Evolutionary conservation across 2,329 filamentous ascomycete genomes (phyloP).

Genomic region (Fusarium drepaniforme): DNA sequence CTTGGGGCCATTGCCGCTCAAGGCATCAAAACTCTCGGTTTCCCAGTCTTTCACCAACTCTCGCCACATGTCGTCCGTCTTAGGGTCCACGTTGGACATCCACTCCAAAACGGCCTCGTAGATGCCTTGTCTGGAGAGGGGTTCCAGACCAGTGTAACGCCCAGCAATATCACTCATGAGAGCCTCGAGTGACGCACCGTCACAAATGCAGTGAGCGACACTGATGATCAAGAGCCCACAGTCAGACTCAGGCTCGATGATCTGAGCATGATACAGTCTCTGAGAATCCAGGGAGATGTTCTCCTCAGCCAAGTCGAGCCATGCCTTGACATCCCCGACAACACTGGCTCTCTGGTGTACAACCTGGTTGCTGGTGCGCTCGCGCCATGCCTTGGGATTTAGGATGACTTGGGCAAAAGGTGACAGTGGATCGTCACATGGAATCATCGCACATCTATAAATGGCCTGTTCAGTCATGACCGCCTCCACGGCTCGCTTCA

Average conservation of each 20-base stretch:
- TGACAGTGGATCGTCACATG: slow-evolving; percentile 10
- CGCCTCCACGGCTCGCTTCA: not conserved
- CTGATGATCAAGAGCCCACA: slow-evolving; percentile 5
- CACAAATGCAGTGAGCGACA: slow-evolving; percentile 21
- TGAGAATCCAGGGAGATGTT: slow-evolving; percentile 5
- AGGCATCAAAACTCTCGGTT: not conserved
- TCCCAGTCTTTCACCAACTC: slow-evolving; percentile 20
- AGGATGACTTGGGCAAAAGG: slow-evolving; percentile 9
- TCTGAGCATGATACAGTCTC: not conserved
- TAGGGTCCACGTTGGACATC: not conserved
- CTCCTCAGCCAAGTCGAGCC: not conserved
- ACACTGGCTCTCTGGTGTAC: not conserved
- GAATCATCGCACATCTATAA: slow-evolving; percentile 8
- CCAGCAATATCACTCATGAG: slow-evolving; percentile 7
- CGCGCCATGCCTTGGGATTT: not conserved
- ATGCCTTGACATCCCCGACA: not conserved
- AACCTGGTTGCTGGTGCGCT: not conserved
- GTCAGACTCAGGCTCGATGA: not conserved
- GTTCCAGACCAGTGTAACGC: not conserved
- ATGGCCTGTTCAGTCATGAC: slow-evolving; percentile 11
- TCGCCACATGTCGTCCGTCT: slow-evolving; percentile 15
- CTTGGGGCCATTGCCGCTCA: slow-evolving; percentile 20
- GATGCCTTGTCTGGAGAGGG: not conserved
- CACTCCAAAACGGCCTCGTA: not conserved
- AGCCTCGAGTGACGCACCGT: slow-evolving; percentile 21